A percentile compares a stretch with the other conserved stretches of the same genome.
phyloP scores from a whole-genome alignment of 148 eudicot species.

The Rhododendron kiyosumense region DNA sequence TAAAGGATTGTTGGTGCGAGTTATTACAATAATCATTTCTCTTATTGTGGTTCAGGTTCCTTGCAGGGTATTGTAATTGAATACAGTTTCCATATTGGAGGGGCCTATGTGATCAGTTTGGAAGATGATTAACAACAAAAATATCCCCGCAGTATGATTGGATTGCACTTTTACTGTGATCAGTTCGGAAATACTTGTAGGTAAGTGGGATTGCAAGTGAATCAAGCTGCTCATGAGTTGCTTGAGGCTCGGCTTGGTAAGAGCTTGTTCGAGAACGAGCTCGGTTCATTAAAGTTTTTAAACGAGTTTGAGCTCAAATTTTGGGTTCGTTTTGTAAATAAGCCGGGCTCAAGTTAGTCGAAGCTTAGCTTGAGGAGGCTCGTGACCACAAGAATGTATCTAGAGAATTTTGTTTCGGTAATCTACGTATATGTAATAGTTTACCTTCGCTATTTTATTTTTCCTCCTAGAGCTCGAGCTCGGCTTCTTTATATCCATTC shows the following conservation, averaged over 20 bases:
- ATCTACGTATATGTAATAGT: too few species aligned
- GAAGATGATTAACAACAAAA: not conserved
- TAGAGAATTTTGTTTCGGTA: too few species aligned
- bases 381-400: too few species aligned
- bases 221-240: not conserved
- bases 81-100: slow-evolving; percentile 3
- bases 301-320: not conserved
- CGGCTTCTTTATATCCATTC: not conserved
- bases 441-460: not conserved
- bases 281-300: not conserved
- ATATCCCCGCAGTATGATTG: not conserved
- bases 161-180: not conserved
- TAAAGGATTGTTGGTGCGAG: not conserved
- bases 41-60: slow-evolving; percentile 7
- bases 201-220: not conserved
- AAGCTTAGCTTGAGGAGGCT: too few species aligned
- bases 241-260: not conserved
- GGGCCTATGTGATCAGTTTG: not conserved
- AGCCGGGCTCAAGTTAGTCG: too few species aligned
- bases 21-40: slow-evolving; percentile 9
- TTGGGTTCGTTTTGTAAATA: too few species aligned
- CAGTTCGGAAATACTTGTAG: not conserved
- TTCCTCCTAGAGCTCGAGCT: not conserved
- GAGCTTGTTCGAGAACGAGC: not conserved
- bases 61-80: not conserved